phyloP scores from a whole-genome alignment of 768 basidiomycete genomes.

The Tephrocybe sp. region DNA sequence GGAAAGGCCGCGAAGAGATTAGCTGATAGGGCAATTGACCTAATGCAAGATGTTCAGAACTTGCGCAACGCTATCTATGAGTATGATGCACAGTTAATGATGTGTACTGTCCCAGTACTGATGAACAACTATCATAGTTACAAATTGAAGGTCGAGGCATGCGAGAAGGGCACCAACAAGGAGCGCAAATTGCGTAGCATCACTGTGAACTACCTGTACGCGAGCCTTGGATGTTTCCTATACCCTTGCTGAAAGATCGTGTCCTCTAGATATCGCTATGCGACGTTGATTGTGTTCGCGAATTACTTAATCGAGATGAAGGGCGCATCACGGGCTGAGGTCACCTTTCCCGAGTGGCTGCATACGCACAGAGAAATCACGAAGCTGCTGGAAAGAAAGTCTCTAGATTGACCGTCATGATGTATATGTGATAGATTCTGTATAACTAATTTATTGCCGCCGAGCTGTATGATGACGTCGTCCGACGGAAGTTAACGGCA shows the following conservation, averaged over 20 bases:
- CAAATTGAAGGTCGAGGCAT: slow-evolving; percentile 85
- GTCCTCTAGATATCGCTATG: slow-evolving; percentile 74
- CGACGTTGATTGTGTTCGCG: slow-evolving; percentile 88
- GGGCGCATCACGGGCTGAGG: slow-evolving; percentile 30
- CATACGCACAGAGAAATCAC: slow-evolving; percentile 82
- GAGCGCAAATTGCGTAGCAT: slow-evolving; percentile 70
- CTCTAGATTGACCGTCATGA: no score
- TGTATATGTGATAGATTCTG: no score
- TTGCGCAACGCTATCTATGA: slow-evolving; percentile 93
- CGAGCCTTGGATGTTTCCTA: no score
- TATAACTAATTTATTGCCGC: background rate
- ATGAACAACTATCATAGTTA: slow-evolving; percentile 49
- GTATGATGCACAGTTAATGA: slow-evolving; percentile 41
- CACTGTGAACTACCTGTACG: slow-evolving; percentile 86
- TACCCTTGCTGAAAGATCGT: background rate
- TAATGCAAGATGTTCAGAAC: slow-evolving; percentile 97
- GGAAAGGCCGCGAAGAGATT: slow-evolving; percentile 92
- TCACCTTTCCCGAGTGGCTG: slow-evolving; percentile 81
- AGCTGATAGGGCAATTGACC: slow-evolving; percentile 84
- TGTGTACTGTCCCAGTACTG: background rate
- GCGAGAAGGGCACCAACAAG: slow-evolving; percentile 75
- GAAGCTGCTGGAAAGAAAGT: slow-evolving; percentile 61
- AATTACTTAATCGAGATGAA: slow-evolving; percentile 86
- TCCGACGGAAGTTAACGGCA: no score
- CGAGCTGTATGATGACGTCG: no score